Evolutionary conservation across 768 basidiomycete genomes (phyloP), one percentile per base, ranked within the genome.

Genomic region (Lepiota venenata): DNA sequence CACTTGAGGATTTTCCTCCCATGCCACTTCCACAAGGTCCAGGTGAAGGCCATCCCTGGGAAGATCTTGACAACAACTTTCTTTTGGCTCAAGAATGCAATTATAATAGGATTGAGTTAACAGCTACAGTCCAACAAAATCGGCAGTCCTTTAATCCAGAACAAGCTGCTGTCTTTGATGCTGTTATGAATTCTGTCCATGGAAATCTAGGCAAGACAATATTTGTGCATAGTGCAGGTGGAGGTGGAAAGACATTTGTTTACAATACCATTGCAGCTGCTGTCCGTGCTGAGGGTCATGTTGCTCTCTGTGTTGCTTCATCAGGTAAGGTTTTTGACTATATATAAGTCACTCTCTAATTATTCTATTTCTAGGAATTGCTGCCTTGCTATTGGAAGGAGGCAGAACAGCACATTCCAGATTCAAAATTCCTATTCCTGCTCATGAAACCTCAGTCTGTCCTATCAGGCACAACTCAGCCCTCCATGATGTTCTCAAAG

Each of bases 281-380:
- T 11, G 18, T 77, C 1, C 57, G 65, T 11, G 56, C 57, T 7
- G 41, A 63, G 11, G 65, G 66, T 0, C 21, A 59, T 21, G 69
- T 79, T 61, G 66, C 74, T 1, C 65, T 82, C 2, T 79, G 74
- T 72, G 74, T 77, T 12, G 74, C 78, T 11, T 81, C 79, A 1
- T 79, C 78, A 36, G 77, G 78, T 0, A n/a, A n/a, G n/a, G n/a
- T n/a, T n/a, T n/a, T n/a, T n/a, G n/a, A n/a, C n/a, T n/a, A n/a
- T n/a, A n/a, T n/a, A n/a, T n/a, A n/a, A n/a, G n/a, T n/a, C n/a
- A n/a, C n/a, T n/a, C n/a, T n/a, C n/a, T n/a, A n/a, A n/a, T n/a
- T n/a, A n/a, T n/a, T n/a, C n/a, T n/a, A n/a, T n/a, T n/a, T n/a
- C n/a, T n/a, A n/a, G n/a, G n/a, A n/a, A 74, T 81, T 50, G 65